Conservation (phyloP, 345 rosid genomes). For the Dovyalis caffra region DNA sequence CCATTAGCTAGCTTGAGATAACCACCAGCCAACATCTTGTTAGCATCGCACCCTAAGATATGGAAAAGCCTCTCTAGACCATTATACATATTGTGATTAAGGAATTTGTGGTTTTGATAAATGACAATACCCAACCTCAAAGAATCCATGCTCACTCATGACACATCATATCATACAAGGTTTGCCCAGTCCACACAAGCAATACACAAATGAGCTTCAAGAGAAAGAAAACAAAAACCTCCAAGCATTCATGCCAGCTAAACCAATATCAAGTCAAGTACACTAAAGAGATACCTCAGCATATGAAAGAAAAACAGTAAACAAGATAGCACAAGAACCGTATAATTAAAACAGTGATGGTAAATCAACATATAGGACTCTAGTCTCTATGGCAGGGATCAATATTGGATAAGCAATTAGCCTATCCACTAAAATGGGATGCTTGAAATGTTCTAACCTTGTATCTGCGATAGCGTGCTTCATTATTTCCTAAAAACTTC, state of each 20-base stretch:
- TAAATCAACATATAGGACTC: background rate
- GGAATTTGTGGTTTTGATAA: background rate
- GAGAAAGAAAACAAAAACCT: background rate
- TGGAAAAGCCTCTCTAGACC: background rate
- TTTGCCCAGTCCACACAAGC: background rate
- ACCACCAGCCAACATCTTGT: too few species aligned
- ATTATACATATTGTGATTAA: too few species aligned
- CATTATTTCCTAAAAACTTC: slow-evolving; percentile 92
- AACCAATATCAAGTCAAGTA: background rate
- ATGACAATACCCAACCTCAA: background rate
- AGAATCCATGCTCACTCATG: background rate
- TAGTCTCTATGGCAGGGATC: background rate
- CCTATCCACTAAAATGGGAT: background rate
- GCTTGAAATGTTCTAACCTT: slow-evolving; percentile 52
- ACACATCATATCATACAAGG: background rate
- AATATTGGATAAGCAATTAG: background rate
- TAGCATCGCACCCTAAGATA: background rate
- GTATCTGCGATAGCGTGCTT: slow-evolving; percentile 87
- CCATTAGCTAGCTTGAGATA: too few species aligned
- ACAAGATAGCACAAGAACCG: too few species aligned
- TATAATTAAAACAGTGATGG: background rate
- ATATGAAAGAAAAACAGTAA: background rate
- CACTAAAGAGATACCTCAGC: background rate
- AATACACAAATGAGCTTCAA: background rate
- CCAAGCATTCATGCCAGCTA: background rate